Conservation (phyloP, 306 rosid species). For the Begonia peltatifolia region DNA sequence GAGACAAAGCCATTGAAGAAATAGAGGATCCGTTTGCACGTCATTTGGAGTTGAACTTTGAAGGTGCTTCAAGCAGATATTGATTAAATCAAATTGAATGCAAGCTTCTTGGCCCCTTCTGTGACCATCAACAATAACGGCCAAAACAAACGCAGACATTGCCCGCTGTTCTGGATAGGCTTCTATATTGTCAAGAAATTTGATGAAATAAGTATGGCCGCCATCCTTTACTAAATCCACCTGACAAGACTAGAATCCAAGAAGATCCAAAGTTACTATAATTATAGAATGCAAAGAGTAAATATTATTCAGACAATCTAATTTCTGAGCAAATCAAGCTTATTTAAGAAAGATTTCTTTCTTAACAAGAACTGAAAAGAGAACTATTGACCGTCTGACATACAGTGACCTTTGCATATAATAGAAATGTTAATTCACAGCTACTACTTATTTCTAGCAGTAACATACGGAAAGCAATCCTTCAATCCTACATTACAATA, state of each 20-base stretch:
- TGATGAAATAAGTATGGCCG: conserved; percentile 83
- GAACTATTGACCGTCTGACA: no score
- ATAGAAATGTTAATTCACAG: no score
- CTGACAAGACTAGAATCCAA: conserved; percentile 78
- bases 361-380: no score
- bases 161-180: conserved; percentile 93
- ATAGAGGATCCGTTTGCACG: conserved; percentile 71
- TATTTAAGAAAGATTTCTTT: no score
- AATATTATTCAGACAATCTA: no score
- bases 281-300: not conserved
- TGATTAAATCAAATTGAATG: conserved; percentile 61
- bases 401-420: no score
- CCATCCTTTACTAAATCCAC: conserved; percentile 96
- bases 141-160: conserved; percentile 98
- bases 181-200: conserved; percentile 91
- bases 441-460: no score
- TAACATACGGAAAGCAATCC: no score
- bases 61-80: conserved; percentile 84
- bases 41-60: conserved; percentile 76
- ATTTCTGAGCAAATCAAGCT: no score
- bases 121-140: conserved; percentile 93
- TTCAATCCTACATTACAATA: no score
- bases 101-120: conserved; percentile 96
- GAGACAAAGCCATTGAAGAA: conserved; percentile 98
- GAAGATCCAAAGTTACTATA: conserved; percentile 9